Conservation (phyloP, 345 rosid species). For the Arabidopsis arenosa region DNA sequence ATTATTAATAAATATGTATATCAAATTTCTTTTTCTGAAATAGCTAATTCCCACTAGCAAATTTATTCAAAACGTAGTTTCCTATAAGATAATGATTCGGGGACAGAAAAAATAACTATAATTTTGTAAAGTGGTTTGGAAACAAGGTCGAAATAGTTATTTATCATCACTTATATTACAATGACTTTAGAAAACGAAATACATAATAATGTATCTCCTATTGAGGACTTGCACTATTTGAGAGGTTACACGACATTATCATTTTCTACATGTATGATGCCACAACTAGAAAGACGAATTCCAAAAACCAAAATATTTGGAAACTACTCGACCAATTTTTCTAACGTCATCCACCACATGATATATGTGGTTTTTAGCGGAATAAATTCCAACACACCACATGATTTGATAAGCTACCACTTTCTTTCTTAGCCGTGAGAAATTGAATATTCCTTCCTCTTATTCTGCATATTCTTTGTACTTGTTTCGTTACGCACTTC, state of each 20-base stretch:
- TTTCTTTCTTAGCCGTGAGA: not conserved
- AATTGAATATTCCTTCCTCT: conserved; percentile 27
- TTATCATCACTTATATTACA: not conserved
- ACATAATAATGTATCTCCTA: not conserved
- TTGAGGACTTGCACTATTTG: not conserved
- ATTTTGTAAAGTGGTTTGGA: not conserved
- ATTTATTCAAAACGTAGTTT: not conserved
- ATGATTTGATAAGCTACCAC: conserved; percentile 13
- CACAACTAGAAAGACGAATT: not conserved
- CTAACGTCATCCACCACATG: not conserved
- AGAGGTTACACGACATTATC: not conserved
- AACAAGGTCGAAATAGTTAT: not conserved
- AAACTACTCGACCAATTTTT: not conserved
- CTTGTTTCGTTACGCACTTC: not conserved
- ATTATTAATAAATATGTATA: not conserved
- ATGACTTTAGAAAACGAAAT: not conserved
- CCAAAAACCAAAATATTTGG: not conserved
- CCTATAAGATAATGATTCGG: not conserved
- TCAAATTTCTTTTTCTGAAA: not conserved
- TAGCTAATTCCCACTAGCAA: conserved; percentile 17
- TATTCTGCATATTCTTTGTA: conserved; percentile 32
- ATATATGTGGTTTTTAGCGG: not conserved
- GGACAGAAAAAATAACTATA: not conserved
- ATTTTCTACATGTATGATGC: not conserved
- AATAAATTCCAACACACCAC: conserved; percentile 19